Percentiles rank a stretch among this genome's conserved stretches.
Evolutionary conservation across 176 grass and related monocot species (phyloP).

Genomic region (Otatea glauca): DNA sequence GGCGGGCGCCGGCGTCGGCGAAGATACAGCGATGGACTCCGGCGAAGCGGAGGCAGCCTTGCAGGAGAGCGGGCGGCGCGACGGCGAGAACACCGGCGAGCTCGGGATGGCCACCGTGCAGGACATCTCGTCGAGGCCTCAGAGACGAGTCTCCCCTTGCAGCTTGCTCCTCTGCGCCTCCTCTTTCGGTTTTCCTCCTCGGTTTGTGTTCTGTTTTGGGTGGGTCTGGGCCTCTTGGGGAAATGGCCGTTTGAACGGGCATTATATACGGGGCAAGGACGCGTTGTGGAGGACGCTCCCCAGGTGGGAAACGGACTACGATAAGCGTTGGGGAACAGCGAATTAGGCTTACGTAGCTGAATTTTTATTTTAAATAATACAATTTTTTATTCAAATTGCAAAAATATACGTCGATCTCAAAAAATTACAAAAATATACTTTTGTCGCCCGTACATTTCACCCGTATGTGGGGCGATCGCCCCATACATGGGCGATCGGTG

Average conservation of each 20-base stretch:
- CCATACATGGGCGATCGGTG: no score
- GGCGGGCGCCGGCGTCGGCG: slow-evolving; percentile 41
- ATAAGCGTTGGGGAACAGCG: not conserved
- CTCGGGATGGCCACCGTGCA: slow-evolving; percentile 89
- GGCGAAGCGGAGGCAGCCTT: slow-evolving; percentile 71
- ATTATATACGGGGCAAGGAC: slow-evolving; percentile 33
- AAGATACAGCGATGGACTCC: slow-evolving; percentile 51
- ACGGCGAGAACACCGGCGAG: slow-evolving; percentile 92
- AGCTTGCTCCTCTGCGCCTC: not conserved
- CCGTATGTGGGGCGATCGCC: no score
- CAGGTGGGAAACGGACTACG: slow-evolving; percentile 23
- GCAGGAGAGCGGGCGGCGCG: slow-evolving; percentile 74
- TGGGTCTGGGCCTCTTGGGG: no score
- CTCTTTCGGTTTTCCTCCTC: slow-evolving; percentile 6
- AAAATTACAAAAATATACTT: no score
- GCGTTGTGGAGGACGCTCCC: slow-evolving; percentile 42
- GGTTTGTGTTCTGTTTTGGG: slow-evolving; percentile 37
- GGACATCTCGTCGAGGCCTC: slow-evolving; percentile 54
- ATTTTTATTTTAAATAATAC: no score
- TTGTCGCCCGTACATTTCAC: no score
- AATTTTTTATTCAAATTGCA: no score
- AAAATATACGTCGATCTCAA: no score
- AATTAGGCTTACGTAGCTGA: no score
- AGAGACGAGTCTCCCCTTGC: not conserved
- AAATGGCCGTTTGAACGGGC: slow-evolving; percentile 49